phyloP scores from a whole-genome alignment of 1,139 yeast species.

The Protomyces gravidus region DNA sequence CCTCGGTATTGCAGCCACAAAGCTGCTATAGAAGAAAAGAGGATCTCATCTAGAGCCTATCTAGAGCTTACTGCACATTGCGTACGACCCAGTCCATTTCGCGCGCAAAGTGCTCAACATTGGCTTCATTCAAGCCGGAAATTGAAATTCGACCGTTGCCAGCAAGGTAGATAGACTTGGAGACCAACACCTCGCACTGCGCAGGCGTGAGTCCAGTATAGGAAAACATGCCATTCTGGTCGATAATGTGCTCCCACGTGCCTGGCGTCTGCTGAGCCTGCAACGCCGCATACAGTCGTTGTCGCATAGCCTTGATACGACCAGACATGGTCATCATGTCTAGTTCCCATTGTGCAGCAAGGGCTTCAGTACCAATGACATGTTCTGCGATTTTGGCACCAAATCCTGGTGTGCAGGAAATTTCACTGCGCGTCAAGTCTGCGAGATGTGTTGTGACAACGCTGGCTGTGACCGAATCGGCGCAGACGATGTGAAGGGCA shows the following conservation, averaged over 20 bases:
- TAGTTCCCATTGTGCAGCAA: constrained; percentile 67
- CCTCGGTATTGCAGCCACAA: constrained; percentile 18
- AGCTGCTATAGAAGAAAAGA: constrained; percentile 1
- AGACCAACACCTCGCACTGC: constrained; percentile 66
- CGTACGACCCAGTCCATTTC: constrained; percentile 47
- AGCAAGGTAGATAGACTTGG: constrained; percentile 76
- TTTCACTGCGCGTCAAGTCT: constrained; percentile 74
- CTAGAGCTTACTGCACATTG: constrained; percentile 6
- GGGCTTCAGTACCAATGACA: constrained; percentile 58
- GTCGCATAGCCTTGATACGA: constrained; percentile 71
- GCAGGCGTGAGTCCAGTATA: constrained; percentile 73
- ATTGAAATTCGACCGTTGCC: constrained; percentile 87
- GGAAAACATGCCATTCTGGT: constrained; percentile 96
- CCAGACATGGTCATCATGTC: constrained; percentile 75
- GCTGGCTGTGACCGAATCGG: constrained; percentile 38
- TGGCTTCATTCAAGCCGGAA: constrained; percentile 76
- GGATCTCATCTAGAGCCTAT: no score
- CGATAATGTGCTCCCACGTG: constrained; percentile 79
- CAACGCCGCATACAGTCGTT: constrained; percentile 46
- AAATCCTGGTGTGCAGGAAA: constrained; percentile 91
- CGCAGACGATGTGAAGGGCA: constrained; percentile 59
- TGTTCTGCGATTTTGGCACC: constrained; percentile 84
- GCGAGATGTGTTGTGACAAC: constrained; percentile 72
- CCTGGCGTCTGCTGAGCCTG: constrained; percentile 55
- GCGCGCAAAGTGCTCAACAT: constrained; percentile 77